These are phyloP conservation scores for Aspergillus baeticus DNA, from an alignment of 495 filamentous ascomycete genomes.

Conservation along the genomic window DNA sequence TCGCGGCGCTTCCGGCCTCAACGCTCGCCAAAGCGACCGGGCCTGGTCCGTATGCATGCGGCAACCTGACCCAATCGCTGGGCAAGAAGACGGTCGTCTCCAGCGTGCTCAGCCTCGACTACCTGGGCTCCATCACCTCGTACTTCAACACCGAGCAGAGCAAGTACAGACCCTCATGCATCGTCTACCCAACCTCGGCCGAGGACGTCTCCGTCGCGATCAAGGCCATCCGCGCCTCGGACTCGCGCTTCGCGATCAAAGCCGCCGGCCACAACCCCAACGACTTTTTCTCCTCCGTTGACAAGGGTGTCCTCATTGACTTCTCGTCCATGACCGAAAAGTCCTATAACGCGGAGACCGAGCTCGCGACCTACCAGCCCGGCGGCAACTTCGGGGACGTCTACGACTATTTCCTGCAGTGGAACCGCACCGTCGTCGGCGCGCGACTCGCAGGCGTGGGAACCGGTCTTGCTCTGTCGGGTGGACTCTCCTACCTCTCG, in stretches of 20 bases:
- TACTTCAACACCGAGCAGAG: constrained; percentile 16
- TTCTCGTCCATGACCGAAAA: neutral
- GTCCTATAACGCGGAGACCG: neutral
- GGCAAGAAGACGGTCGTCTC: constrained; percentile 6
- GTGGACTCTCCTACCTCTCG: constrained; percentile 13
- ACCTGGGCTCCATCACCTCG: neutral
- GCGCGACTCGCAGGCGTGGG: constrained; percentile 9
- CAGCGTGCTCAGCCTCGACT: neutral
- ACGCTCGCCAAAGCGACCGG: neutral
- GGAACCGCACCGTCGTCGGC: constrained; percentile 12
- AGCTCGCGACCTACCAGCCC: constrained; percentile 9
- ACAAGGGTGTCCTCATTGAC: constrained; percentile 11
- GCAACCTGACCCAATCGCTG: neutral
- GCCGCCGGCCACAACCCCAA: constrained; percentile 14
- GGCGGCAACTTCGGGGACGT: constrained; percentile 10
- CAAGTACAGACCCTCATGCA: constrained; percentile 1
- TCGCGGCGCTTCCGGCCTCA: neutral
- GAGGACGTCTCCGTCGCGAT: constrained; percentile 5
- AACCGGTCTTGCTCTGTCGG: constrained; percentile 7
- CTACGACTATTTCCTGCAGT: constrained; percentile 6
- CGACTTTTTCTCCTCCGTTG: constrained; percentile 12
- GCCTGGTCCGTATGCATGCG: constrained; percentile 6
- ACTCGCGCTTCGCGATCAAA: constrained; percentile 11
- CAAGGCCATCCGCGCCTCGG: constrained; percentile 1
- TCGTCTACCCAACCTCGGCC: constrained; percentile 4